Conservation (phyloP, 2,329 filamentous ascomycete species). For the Xylariaceae sp. region DNA sequence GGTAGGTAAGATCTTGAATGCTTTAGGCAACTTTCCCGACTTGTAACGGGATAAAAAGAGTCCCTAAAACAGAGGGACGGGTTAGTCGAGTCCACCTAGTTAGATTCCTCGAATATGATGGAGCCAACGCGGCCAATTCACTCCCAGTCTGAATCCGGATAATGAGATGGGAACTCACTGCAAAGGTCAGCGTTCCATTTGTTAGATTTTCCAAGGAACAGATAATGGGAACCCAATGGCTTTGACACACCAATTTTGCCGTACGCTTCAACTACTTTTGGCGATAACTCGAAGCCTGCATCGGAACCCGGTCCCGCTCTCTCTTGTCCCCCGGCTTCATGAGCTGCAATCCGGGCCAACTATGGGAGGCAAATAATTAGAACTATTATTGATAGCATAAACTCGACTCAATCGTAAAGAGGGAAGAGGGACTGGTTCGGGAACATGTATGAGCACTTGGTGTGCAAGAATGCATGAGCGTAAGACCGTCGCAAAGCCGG, state of each 20-base stretch:
- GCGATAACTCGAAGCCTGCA: constrained; percentile 80
- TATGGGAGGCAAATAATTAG: constrained; percentile 3
- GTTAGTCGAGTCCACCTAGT: not conserved
- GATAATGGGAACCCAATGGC: not conserved
- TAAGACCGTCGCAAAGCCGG: not conserved
- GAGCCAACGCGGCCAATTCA: not conserved
- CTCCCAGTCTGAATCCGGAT: not conserved
- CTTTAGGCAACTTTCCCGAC: constrained; percentile 93
- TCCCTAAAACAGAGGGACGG: constrained; percentile 34
- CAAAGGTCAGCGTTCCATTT: constrained; percentile 1
- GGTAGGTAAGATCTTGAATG: constrained; percentile 93
- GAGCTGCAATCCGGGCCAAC: constrained; percentile 85
- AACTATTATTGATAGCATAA: not conserved
- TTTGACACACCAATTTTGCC: constrained; percentile 58
- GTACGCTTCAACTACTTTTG: constrained; percentile 91
- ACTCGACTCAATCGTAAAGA: not conserved
- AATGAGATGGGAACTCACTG: constrained; percentile 11
- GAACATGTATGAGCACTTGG: not conserved
- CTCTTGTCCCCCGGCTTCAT: constrained; percentile 64
- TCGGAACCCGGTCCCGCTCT: constrained; percentile 51
- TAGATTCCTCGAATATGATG: not conserved
- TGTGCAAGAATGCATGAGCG: not conserved
- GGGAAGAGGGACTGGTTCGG: not conserved
- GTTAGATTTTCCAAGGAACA: not conserved
- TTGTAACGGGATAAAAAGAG: constrained; percentile 83